Percentiles rank a stretch among this genome's conserved stretches.
phyloP scores from a whole-genome alignment of 306 rosid genomes.

The Sicyos edulis region DNA sequence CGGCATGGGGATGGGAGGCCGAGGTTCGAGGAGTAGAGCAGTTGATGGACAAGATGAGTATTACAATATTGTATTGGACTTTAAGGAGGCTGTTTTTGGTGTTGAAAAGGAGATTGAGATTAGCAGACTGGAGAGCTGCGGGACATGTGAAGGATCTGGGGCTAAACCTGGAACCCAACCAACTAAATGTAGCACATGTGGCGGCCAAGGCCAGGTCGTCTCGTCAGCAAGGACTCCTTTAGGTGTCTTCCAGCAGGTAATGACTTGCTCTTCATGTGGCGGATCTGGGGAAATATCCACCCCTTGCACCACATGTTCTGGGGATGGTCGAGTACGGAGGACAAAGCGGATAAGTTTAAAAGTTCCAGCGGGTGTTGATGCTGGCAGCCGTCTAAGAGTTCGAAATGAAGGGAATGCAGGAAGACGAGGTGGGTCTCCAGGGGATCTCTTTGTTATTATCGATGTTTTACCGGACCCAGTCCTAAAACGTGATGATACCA shows the following conservation, averaged over 20 bases:
- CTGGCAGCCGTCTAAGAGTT: conserved; percentile 94
- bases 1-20: conserved; percentile 44
- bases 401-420: conserved; percentile 96
- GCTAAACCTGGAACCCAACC: conserved; percentile 93
- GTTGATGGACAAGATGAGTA: conserved; percentile 60
- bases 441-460: conserved; percentile 84
- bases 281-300: conserved; percentile 84
- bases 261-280: conserved; percentile 88
- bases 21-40: conserved; percentile 52
- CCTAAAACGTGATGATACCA: conserved; percentile 88
- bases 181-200: conserved; percentile 75
- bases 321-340: conserved; percentile 86
- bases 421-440: conserved; percentile 78
- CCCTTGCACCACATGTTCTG: conserved; percentile 91
- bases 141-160: conserved; percentile 89
- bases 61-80: conserved; percentile 76
- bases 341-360: conserved; percentile 89
- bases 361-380: conserved; percentile 95
- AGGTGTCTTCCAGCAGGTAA: conserved; percentile 95
- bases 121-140: conserved; percentile 78
- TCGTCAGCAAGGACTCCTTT: conserved; percentile 84
- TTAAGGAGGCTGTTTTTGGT: conserved; percentile 94
- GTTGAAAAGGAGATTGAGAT: conserved; percentile 90
- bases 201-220: conserved; percentile 96
- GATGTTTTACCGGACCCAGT: conserved; percentile 87